Percentiles rank a stretch among this genome's conserved stretches.
phyloP scores from a whole-genome alignment of 2,329 filamentous ascomycete species.

The Colletotrichum sp. region DNA sequence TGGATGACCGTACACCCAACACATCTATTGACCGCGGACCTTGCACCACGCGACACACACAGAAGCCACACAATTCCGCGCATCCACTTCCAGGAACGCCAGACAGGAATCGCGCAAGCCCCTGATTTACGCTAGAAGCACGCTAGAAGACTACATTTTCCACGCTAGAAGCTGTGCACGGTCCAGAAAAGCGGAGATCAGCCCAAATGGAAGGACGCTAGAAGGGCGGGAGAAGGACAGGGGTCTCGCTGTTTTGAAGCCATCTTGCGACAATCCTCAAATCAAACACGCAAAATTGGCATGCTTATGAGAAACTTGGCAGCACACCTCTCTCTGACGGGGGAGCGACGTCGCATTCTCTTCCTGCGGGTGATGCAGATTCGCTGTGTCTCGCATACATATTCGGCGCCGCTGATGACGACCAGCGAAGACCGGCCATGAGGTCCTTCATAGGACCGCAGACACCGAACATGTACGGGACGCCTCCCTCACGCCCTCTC shows the following conservation, averaged over 20 bases:
- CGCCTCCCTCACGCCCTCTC: background rate
- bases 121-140: conserved; percentile 4
- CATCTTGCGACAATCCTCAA: background rate
- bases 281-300: background rate
- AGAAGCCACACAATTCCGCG: background rate
- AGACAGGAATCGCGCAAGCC: background rate
- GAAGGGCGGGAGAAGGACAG: conserved; percentile 9
- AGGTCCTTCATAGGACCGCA: background rate
- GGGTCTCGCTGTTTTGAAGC: background rate
- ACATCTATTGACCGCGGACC: background rate
- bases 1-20: background rate
- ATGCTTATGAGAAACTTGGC: background rate
- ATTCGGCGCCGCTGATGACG: background rate
- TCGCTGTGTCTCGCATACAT: background rate
- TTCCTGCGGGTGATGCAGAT: background rate
- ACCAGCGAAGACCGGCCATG: background rate
- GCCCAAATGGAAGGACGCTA: conserved; percentile 2
- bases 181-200: background rate
- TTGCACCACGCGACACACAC: background rate
- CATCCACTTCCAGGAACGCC: background rate
- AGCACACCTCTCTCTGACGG: background rate
- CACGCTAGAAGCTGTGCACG: conserved; percentile 1
- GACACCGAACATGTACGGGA: background rate
- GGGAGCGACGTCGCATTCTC: background rate
- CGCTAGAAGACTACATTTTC: background rate